Conservation (phyloP, 768 basidiomycete genomes). For the Polyporus arcularius region DNA sequence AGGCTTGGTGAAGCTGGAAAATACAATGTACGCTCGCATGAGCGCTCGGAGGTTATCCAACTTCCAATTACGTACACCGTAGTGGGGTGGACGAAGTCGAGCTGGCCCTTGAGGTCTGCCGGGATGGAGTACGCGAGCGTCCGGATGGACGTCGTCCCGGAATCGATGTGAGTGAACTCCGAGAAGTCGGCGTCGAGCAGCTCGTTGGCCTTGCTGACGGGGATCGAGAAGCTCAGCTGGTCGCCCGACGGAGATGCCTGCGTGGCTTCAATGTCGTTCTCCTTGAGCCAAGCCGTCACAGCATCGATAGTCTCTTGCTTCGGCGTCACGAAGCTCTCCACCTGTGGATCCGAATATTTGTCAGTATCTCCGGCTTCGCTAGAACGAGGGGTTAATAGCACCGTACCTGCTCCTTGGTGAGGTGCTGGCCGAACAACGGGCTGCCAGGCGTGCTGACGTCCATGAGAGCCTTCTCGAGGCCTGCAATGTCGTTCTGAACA, state of each 20-base stretch:
- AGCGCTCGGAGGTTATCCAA: not conserved
- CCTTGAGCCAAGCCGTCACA: slow-evolving; percentile 29
- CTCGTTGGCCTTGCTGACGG: slow-evolving; percentile 37
- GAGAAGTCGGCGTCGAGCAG: slow-evolving; percentile 38
- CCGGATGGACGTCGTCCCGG: slow-evolving; percentile 32
- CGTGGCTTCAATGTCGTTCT: slow-evolving; percentile 28
- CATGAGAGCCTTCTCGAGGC: slow-evolving; percentile 38
- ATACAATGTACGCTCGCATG: no score
- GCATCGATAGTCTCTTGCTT: slow-evolving; percentile 28
- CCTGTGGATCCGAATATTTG: slow-evolving; percentile 16
- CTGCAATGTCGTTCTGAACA: slow-evolving; percentile 34
- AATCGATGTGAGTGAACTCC: slow-evolving; percentile 33
- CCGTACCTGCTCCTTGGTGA: slow-evolving; percentile 40
- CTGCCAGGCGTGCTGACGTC: slow-evolving; percentile 41
- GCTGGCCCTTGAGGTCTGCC: slow-evolving; percentile 28
- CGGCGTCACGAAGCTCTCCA: slow-evolving; percentile 29
- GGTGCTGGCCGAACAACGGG: slow-evolving; percentile 37
- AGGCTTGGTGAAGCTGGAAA: slow-evolving; percentile 39
- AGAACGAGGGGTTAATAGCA: not conserved
- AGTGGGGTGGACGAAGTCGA: slow-evolving; percentile 36
- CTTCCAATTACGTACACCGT: slow-evolving; percentile 21
- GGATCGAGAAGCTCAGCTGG: slow-evolving; percentile 36
- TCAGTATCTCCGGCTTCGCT: not conserved
- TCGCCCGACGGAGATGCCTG: slow-evolving; percentile 32
- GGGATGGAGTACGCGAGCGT: slow-evolving; percentile 43